Base-by-base conservation (phyloP, 2,329 filamentous ascomycete species). In the Talaromyces sp. region DNA sequence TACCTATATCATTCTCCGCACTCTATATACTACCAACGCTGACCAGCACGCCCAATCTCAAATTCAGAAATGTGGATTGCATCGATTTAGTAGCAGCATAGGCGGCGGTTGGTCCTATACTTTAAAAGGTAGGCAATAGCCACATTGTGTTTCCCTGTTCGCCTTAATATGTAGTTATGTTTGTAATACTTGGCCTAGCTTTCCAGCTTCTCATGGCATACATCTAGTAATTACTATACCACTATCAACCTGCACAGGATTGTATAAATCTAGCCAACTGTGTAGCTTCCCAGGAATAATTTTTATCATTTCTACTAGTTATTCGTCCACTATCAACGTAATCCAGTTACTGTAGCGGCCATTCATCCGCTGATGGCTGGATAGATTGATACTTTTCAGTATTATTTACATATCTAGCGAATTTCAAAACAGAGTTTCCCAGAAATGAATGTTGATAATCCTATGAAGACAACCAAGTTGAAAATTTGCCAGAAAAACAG, bases 21-120 rank as follows among this genome's bases (percentile, higher is more conserved):
- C 65, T 71, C 1, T 72, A 73, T 4, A 72, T 68, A 11, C 70
- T 72, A n/a, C 75, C 70, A 22, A 72, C 58, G 49, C 71, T 68
- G 19, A 74, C 69, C 60, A 72, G 65, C 31, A 74, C 31, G 11
- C 68, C 68, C 22, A 72, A 58, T 7, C 67, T 63, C 13, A 72
- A 31, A 31, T 40, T 53, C 17, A 38, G 51, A 56, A 64, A 64
- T 34, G 51, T 58, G 5, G 29, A n/a, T 22, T 47, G 29, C 43
- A 65, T 61, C 3, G 40, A 25, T 25, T 19, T 61, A 15, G 40
- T 31, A 11, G 49, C 45, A n/a, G n/a, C n/a, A 47, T 45, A 11
- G 63, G 40, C 22, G 63, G 5, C 15, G 19, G 7, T 49, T 60
- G 17, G 54, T 65, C 8, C 63, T 56, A 27, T 65, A 60, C 36